Percentiles rank a stretch among this genome's conserved stretches.
phyloP scores from a whole-genome alignment of 768 basidiomycete genomes.

The Amanita thiersii region DNA sequence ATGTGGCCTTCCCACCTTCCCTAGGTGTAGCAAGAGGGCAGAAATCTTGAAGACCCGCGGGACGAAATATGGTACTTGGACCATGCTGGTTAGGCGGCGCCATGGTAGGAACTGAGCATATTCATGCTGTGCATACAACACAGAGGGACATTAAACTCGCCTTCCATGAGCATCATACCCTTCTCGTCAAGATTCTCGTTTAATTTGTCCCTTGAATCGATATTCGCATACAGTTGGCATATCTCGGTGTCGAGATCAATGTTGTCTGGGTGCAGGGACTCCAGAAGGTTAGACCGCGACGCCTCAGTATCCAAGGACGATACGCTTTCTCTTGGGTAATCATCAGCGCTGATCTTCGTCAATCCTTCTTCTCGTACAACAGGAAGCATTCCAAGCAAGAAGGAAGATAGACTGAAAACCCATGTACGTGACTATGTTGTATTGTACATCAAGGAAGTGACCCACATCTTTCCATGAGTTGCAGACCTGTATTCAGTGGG shows the following conservation, averaged over 20 bases:
- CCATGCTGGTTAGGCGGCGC: slow-evolving; percentile 3
- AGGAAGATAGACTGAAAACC: no score
- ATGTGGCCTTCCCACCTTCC: slow-evolving; percentile 6
- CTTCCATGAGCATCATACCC: slow-evolving; percentile 7
- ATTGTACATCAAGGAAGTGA: no score
- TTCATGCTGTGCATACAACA: neutral
- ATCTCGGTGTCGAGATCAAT: neutral
- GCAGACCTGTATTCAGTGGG: no score
- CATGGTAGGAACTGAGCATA: slow-evolving; percentile 6
- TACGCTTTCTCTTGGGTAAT: no score
- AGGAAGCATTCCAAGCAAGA: no score
- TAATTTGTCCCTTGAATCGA: neutral
- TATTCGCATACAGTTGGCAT: neutral
- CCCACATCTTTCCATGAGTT: no score
- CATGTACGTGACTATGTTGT: no score
- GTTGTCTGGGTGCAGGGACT: neutral
- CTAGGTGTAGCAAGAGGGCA: neutral
- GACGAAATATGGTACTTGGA: neutral
- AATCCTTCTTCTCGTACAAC: no score
- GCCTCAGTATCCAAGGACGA: slow-evolving; percentile 1
- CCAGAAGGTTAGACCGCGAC: neutral
- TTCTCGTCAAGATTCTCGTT: slow-evolving; percentile 3
- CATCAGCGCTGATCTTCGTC: no score
- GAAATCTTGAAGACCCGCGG: neutral
- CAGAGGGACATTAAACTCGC: neutral